Evolutionary conservation across 164 flowering plant genomes (phyloP).

Genomic region (Chloranthus sessilifolius): DNA sequence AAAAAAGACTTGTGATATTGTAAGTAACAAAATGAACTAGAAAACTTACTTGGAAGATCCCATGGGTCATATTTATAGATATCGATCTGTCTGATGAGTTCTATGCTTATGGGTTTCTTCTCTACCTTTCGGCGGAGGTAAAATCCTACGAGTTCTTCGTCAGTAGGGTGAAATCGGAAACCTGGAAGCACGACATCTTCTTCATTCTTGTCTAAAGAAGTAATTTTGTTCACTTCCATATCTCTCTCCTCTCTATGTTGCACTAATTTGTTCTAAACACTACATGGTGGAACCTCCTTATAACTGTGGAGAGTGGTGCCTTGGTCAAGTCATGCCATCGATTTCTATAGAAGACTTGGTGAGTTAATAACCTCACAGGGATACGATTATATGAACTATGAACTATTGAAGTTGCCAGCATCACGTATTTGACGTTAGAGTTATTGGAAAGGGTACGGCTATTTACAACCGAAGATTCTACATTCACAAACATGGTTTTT

Average conservation of each 20-base stretch:
- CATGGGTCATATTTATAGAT: slow-evolving; percentile 86
- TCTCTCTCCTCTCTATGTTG: not conserved
- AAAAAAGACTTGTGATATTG: not conserved
- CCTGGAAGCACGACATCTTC: slow-evolving; percentile 63
- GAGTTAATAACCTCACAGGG: no score
- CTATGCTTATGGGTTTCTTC: slow-evolving; percentile 48
- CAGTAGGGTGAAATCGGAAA: slow-evolving; percentile 86
- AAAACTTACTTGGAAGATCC: slow-evolving; percentile 88
- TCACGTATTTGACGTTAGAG: no score
- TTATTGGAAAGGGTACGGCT: no score
- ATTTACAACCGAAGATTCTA: no score
- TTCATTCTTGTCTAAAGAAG: slow-evolving; percentile 9
- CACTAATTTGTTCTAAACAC: no score
- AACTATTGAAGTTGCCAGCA: no score
- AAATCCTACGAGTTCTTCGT: slow-evolving; percentile 78
- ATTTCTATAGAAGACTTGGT: no score
- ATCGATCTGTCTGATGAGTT: slow-evolving; percentile 71
- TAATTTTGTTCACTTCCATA: not conserved
- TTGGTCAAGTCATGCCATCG: no score
- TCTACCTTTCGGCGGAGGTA: slow-evolving; percentile 70
- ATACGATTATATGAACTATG: no score
- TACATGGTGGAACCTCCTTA: no score
- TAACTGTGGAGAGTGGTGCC: no score
- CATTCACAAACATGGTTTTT: no score
- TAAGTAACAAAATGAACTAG: not conserved